These are phyloP conservation scores for Ustilago crameri DNA, from an alignment of 1,284 basidiomycete genomes.

Conservation along the genomic window DNA sequence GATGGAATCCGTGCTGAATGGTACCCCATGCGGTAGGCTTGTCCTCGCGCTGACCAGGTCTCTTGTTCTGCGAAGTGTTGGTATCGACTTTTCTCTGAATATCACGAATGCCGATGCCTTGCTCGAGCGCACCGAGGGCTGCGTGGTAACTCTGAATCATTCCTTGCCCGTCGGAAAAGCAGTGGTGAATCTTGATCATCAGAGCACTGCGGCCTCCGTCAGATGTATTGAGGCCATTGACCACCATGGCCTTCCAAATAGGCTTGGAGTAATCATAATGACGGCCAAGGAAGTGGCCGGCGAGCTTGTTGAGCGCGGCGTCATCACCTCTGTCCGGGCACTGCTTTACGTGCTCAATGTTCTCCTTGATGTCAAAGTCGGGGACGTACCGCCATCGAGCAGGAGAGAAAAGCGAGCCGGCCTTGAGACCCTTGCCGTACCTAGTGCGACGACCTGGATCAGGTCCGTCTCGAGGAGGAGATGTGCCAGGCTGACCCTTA, in stretches of 20 bases:
- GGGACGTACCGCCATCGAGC: conserved; percentile 65
- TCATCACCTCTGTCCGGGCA: conserved; percentile 51
- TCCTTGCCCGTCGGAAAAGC: conserved; percentile 66
- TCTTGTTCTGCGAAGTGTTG: conserved; percentile 50
- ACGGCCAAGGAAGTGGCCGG: conserved; percentile 61
- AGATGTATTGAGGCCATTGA: conserved; percentile 62
- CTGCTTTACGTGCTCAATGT: conserved; percentile 57
- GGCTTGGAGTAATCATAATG: conserved; percentile 67
- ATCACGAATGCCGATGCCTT: conserved; percentile 55
- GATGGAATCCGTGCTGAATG: conserved; percentile 55
- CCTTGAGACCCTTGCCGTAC: conserved; percentile 58
- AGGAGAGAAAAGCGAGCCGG: conserved; percentile 55
- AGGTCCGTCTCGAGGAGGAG: conserved; percentile 21
- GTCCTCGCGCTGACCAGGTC: conserved; percentile 52
- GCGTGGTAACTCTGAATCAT: conserved; percentile 68
- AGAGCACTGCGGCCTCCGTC: conserved; percentile 63
- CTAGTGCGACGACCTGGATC: conserved; percentile 54
- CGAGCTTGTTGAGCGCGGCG: conserved; percentile 56
- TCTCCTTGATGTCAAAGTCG: conserved; percentile 62
- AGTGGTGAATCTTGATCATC: conserved; percentile 68
- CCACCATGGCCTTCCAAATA: conserved; percentile 66
- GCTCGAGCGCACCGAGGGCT: conserved; percentile 60
- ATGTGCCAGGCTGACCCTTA: conserved; percentile 13
- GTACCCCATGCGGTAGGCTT: conserved; percentile 61
- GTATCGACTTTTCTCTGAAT: conserved; percentile 62